phyloP scores from a whole-genome alignment of 306 rosid genomes.

The Lotus japonicus region DNA sequence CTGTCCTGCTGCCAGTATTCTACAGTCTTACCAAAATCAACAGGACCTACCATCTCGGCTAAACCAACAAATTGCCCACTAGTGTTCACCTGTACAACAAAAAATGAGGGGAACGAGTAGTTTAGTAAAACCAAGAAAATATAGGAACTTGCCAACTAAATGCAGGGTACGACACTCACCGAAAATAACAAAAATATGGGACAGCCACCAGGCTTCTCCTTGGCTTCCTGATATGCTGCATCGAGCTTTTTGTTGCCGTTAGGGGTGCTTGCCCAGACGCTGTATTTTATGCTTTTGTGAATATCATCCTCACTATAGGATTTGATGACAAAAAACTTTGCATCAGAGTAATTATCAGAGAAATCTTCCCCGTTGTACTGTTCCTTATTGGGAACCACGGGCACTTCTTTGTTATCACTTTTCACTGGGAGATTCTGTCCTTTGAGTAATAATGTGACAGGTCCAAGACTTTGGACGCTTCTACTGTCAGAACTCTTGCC shows the following conservation, averaged over 20 bases:
- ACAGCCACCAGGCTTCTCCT: slow-evolving; percentile 38
- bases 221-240: slow-evolving; percentile 38
- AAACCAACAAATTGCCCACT: slow-evolving; percentile 56
- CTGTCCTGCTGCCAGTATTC: slow-evolving; percentile 53
- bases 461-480: slow-evolving; percentile 16
- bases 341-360: slow-evolving; percentile 32
- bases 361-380: slow-evolving; percentile 32
- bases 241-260: slow-evolving; percentile 47
- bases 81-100: slow-evolving; percentile 36
- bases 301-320: slow-evolving; percentile 55
- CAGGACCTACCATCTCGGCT: slow-evolving; percentile 50
- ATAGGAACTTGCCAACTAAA: neutral
- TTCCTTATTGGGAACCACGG: slow-evolving; percentile 25
- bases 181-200: slow-evolving; percentile 50
- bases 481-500: slow-evolving; percentile 20
- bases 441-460: slow-evolving; percentile 30
- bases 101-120: neutral
- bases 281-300: slow-evolving; percentile 51
- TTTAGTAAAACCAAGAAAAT: slow-evolving; percentile 3
- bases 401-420: slow-evolving; percentile 24
- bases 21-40: slow-evolving; percentile 34
- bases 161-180: slow-evolving; percentile 18
- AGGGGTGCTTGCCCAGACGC: slow-evolving; percentile 53
- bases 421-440: slow-evolving; percentile 34
- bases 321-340: slow-evolving; percentile 42